Conservation (phyloP, 768 basidiomycete species). For the Lyophyllum decastes region DNA sequence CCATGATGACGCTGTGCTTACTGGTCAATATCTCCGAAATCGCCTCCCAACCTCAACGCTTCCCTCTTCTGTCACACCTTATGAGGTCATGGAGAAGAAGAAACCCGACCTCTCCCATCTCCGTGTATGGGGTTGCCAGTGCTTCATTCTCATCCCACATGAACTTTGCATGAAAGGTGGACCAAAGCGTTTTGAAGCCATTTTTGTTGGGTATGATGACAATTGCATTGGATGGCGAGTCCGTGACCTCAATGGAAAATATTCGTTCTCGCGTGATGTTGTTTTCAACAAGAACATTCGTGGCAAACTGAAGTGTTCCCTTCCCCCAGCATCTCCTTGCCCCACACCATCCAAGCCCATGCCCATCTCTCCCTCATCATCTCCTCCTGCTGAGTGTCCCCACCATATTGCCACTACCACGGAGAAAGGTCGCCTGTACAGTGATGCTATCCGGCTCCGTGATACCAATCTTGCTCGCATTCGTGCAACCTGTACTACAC, state of each 20-base stretch:
- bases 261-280: slow-evolving; percentile 27
- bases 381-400: neutral
- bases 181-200: neutral
- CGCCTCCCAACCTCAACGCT: slow-evolving; percentile 22
- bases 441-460: neutral
- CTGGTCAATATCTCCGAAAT: slow-evolving; percentile 21
- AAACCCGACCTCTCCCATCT: slow-evolving; percentile 21
- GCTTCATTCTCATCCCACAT: slow-evolving; percentile 20
- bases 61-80: slow-evolving; percentile 17
- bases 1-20: slow-evolving; percentile 23
- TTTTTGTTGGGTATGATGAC: too few relatives aligned
- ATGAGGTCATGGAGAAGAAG: too few relatives aligned
- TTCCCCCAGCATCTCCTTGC: neutral
- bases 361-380: too few relatives aligned
- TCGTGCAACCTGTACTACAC: neutral
- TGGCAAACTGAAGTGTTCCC: slow-evolving; percentile 10
- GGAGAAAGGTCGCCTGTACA: neutral
- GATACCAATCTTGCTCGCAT: neutral
- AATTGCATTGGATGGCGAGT: too few relatives aligned
- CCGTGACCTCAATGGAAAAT: too few relatives aligned
- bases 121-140: slow-evolving; percentile 25
- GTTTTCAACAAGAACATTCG: slow-evolving; percentile 25
- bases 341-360: neutral
- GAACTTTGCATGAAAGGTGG: slow-evolving; percentile 20
- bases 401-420: neutral